Percentiles rank a stretch among this genome's conserved stretches.
phyloP scores from a whole-genome alignment of 164 flowering plant species.

The Vitis labrusca region DNA sequence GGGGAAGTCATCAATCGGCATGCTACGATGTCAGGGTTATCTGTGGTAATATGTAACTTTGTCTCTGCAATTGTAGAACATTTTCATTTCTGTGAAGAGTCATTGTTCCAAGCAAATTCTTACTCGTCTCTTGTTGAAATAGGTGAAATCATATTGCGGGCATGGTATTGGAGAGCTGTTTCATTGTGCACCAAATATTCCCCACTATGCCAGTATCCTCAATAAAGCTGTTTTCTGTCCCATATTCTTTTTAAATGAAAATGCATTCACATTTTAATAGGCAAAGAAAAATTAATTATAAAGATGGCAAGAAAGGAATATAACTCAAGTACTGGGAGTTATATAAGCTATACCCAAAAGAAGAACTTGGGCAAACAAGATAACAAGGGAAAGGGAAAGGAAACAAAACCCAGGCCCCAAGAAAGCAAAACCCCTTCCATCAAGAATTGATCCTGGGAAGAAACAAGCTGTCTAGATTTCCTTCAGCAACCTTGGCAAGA shows the following conservation, averaged over 20 bases:
- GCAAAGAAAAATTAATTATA: too few species aligned
- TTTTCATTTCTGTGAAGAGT: not conserved
- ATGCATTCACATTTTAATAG: not conserved
- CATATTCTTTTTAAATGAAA: constrained; percentile 1
- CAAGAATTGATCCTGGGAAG: too few species aligned
- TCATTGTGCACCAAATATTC: constrained; percentile 98
- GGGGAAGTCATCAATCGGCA: constrained; percentile 94
- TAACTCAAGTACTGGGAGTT: too few species aligned
- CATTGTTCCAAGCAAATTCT: not conserved
- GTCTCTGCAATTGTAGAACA: not conserved
- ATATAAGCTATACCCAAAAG: too few species aligned
- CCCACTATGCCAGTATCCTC: constrained; percentile 94
- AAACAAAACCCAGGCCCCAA: too few species aligned
- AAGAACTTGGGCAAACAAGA: too few species aligned
- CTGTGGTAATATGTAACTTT: constrained; percentile 67
- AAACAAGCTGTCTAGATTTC: too few species aligned
- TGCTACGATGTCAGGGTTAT: constrained; percentile 88
- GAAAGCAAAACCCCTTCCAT: too few species aligned
- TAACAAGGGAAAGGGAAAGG: too few species aligned
- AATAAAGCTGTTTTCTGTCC: constrained; percentile 4
- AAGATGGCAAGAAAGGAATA: too few species aligned
- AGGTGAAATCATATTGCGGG: constrained; percentile 95
- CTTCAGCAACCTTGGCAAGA: too few species aligned
- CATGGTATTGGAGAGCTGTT: constrained; percentile 99
- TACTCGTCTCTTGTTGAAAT: constrained; percentile 9